Percentiles rank a stretch among this genome's conserved stretches.
These are phyloP conservation scores for Vigna radiata DNA, from an alignment of 306 rosid species.

Conservation along the genomic window DNA sequence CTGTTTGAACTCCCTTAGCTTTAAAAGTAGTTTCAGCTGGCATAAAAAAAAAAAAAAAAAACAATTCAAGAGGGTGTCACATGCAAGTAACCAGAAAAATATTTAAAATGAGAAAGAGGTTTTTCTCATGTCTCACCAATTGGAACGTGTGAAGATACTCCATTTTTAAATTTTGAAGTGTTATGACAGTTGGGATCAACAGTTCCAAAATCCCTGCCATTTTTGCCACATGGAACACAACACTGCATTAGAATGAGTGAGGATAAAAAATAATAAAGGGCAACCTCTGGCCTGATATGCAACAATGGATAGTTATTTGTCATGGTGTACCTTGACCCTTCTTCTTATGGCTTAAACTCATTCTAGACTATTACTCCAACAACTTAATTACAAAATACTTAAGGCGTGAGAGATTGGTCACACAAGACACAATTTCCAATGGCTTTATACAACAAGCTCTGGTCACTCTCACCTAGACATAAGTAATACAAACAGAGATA, in stretches of 20 bases:
- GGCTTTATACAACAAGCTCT: constrained; percentile 10
- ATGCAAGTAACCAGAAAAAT: constrained; percentile 32
- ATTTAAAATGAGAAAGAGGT: constrained; percentile 6
- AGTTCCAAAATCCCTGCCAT: constrained; percentile 57
- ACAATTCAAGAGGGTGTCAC: constrained; percentile 26
- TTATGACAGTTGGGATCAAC: constrained; percentile 40
- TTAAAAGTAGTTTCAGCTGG: constrained; percentile 51
- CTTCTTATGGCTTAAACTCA: constrained; percentile 1
- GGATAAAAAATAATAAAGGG: constrained; percentile 28
- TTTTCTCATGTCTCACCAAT: constrained; percentile 55
- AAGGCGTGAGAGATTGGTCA: constrained; percentile 19
- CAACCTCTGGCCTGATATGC: constrained; percentile 8
- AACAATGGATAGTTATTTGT: constrained; percentile 16
- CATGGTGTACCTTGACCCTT: constrained; percentile 31
- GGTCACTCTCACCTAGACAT: constrained; percentile 10
- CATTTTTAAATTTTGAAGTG: constrained; percentile 46
- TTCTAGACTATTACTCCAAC: constrained; percentile 33
- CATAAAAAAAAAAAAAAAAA: constrained; percentile 36
- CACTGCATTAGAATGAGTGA: constrained; percentile 6
- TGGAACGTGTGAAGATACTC: constrained; percentile 43
- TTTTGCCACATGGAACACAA: constrained; percentile 26
- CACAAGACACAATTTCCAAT: constrained; percentile 22
- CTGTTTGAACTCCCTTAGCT: constrained; percentile 60
- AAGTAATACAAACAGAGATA: constrained; percentile 19
- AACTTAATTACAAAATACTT: constrained; percentile 24